phyloP scores from a whole-genome alignment of 2,329 filamentous ascomycete genomes.

The Penicillium thymicola region DNA sequence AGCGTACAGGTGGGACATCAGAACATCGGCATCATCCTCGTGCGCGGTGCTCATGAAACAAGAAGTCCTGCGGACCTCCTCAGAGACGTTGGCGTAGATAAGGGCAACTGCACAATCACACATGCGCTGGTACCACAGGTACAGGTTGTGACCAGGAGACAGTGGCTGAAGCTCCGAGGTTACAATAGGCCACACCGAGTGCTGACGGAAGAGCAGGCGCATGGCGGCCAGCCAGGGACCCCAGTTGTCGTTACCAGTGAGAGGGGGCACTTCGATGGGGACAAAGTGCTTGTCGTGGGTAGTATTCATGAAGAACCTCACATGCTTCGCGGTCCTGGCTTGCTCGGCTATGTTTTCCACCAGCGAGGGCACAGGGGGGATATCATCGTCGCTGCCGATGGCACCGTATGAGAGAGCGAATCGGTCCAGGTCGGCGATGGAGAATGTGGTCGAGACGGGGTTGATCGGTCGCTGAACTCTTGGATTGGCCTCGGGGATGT shows the following conservation, averaged over 20 bases:
- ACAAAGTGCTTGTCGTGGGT: conserved; percentile 6
- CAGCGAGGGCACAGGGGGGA: neutral
- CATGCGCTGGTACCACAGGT: conserved; percentile 10
- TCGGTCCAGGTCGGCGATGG: neutral
- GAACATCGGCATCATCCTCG: neutral
- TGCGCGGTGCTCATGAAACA: neutral
- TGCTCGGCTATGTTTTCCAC: neutral
- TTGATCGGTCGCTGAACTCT: neutral
- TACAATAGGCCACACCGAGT: conserved; percentile 6
- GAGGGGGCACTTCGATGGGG: neutral
- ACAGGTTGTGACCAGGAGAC: neutral
- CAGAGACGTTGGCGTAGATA: conserved; percentile 6
- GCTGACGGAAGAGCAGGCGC: conserved; percentile 6
- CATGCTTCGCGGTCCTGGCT: neutral
- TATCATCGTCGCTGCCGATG: neutral
- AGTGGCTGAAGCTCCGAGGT: neutral
- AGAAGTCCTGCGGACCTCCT: neutral
- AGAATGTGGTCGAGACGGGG: neutral
- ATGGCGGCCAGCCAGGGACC: neutral
- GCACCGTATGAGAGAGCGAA: neutral
- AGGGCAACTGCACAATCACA: neutral
- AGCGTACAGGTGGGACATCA: conserved; percentile 1
- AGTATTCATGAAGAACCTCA: conserved; percentile 5
- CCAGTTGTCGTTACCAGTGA: conserved; percentile 2
- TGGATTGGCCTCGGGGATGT: neutral